Evolutionary conservation across 768 basidiomycete genomes (phyloP), one percentile per base, ranked within the genome.

Genomic region (Tulasnella sp.): DNA sequence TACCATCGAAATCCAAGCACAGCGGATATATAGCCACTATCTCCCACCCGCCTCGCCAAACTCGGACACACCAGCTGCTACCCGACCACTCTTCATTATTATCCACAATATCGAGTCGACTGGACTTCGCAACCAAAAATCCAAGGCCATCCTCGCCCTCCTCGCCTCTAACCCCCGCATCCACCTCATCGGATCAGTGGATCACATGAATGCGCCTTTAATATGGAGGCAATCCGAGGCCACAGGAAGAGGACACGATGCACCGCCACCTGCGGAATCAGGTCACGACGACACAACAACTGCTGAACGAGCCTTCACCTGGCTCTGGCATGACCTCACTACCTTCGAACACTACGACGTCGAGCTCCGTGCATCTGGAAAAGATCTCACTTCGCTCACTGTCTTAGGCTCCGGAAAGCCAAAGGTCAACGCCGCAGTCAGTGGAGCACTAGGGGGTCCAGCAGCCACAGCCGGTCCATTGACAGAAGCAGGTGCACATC

Each of bases 251-350:
- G 85, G 85, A 68, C 71, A 63, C 52, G 24, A 15, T 3, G 24
- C 29, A 19, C 56, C 56, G n/a, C 34, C 47, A 26, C 24, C 45
- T n/a, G 23, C 38, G 13, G 53, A 38, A 26, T 9, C 61, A 29
- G 44, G 52, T 17, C 56, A 64, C 58, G 53, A 41, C 50, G 60
- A 29, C 30, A 47, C 10, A 45, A 45, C 26, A 58, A 69, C 7
- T 70, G 52, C 60, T 70, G 48, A 42, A 43, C 56, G 67, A 19
- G 63, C 64, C 3, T 67, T 69, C 62, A 65, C 80, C 1, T 91
- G 88, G 83, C 73, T 92, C 15, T 90, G 89, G 82, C 90, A 97
- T 71, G 90, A 95, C 70, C 70, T 91, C 23, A 90, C 92, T 3
- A 96, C 95, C 1, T 85, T 93, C 64, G 74, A 73, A 15, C 76